These are phyloP conservation scores for Fusarium concolor DNA, from an alignment of 2,329 filamentous ascomycete species.

Conservation along the genomic window DNA sequence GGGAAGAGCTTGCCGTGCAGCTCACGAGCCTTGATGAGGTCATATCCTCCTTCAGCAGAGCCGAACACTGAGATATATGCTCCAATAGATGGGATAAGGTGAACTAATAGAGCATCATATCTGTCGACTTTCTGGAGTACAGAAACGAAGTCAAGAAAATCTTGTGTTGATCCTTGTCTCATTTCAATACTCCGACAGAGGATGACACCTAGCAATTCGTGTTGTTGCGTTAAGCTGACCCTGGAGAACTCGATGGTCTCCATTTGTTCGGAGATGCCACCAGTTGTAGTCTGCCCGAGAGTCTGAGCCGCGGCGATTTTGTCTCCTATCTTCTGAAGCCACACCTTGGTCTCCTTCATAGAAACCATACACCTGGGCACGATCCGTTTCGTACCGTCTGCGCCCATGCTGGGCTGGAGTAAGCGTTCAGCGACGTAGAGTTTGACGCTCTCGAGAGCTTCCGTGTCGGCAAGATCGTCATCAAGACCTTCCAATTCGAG, in stretches of 20 bases:
- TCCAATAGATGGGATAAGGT: constrained; percentile 84
- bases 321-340: constrained; percentile 81
- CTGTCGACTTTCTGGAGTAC: constrained; percentile 77
- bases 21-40: constrained; percentile 75
- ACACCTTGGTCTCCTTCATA: constrained; percentile 81
- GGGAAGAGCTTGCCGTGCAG: constrained; percentile 77
- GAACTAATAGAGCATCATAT: constrained; percentile 79
- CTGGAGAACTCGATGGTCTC: constrained; percentile 86
- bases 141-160: constrained; percentile 79
- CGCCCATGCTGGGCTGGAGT: constrained; percentile 49
- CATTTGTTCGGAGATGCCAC: constrained; percentile 68
- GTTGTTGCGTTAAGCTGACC: constrained; percentile 84
- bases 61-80: constrained; percentile 82
- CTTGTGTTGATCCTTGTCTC: constrained; percentile 74
- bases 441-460: constrained; percentile 50
- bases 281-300: constrained; percentile 68
- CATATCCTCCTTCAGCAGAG: constrained; percentile 77
- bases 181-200: constrained; percentile 82
- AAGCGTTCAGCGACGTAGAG: constrained; percentile 52
- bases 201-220: constrained; percentile 87
- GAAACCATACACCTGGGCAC: constrained; percentile 79
- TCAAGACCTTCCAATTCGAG: constrained; percentile 71
- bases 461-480: constrained; percentile 63
- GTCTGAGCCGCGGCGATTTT: constrained; percentile 80
- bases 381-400: constrained; percentile 66